Base-by-base conservation (phyloP, 305 asterid genomes). In the Fraxinus ornus region DNA sequence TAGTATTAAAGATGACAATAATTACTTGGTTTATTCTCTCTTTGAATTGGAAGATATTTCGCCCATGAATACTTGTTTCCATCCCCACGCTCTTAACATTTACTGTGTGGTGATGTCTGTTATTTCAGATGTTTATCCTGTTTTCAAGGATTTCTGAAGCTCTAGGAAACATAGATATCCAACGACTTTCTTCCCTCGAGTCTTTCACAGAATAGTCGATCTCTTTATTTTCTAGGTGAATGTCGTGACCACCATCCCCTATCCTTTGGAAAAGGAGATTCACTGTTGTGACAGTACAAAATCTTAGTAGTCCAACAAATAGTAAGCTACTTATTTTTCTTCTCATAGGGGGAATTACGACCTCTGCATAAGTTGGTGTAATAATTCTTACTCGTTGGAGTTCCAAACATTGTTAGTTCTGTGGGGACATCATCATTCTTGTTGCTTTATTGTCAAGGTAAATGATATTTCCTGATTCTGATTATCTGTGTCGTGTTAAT, bases 391-490 rank as follows among this genome's bases (percentile, higher is more conserved):
- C 37, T 68, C 3, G 19, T 66, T 28, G 75, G 39, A 28, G 39
- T 68, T 68, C 75, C 39, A 30, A 68, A 28, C 21, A 68, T 68
- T 24, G 72, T 64, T 10, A 24, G 72, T 64, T 24, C 57, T 33
- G 15, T 30, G 37, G 80, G 37, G 37, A 62, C 77, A 57, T 78
- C 76, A 77, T 62, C 64, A 39, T 84, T 49, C 35, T 47, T 77
- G 76, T 30, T 75, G 75, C 74, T 68, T 70, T 33, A 36, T 68
- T 49, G 79, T 41, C 66, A 9, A 75, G 35, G 76, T 79, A 17
- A 85, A 52, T 35, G 26, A 77, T 32, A 24, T 19, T 80, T 41
- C 81, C 74, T 85, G 75, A 82, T 79, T 85, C 83, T 76, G 62
- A 33, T n/a, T n/a, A 24, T 84, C 62, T 80, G 78, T 64, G 36